Evolutionary conservation across 2,329 filamentous ascomycete species (phyloP).

Genomic region (Aureobasidium sp.): DNA sequence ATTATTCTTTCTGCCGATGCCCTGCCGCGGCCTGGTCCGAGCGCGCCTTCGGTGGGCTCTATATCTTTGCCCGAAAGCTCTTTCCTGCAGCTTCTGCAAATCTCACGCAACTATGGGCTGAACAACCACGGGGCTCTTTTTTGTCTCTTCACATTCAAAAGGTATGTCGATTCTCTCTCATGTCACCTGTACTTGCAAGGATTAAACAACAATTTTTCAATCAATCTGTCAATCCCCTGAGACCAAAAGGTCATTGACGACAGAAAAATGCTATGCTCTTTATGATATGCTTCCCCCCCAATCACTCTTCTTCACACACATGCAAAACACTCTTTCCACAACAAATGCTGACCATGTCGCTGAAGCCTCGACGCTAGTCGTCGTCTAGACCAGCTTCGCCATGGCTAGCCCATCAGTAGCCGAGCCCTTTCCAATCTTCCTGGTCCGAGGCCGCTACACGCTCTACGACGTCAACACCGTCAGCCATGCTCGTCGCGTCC

Average conservation of each 20-base stretch:
- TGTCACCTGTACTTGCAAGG: conserved; percentile 18
- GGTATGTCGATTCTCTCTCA: background rate
- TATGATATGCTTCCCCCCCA: conserved; percentile 24
- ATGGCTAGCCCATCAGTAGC: conserved; percentile 29
- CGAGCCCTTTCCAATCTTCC: conserved; percentile 69
- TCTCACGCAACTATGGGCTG: conserved; percentile 7
- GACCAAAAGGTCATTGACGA: conserved; percentile 49
- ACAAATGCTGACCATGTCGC: conserved; percentile 12
- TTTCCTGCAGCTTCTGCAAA: conserved; percentile 14
- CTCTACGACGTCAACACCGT: conserved; percentile 82
- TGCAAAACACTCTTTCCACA: conserved; percentile 15
- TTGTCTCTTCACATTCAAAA: background rate
- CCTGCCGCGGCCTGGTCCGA: background rate
- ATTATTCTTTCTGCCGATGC: conserved; percentile 11
- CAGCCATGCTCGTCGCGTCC: conserved; percentile 66
- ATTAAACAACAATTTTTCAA: conserved; percentile 54
- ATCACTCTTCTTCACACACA: conserved; percentile 1
- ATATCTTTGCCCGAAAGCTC: conserved; percentile 6
- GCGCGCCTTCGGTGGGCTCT: background rate
- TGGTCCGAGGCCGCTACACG: conserved; percentile 73
- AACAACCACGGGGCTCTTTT: background rate
- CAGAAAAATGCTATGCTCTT: conserved; percentile 44
- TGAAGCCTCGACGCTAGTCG: conserved; percentile 12
- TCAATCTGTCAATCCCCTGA: conserved; percentile 84
- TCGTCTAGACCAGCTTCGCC: conserved; percentile 5